Evolutionary conservation across 2,329 filamentous ascomycete species (phyloP).

Genomic region (Lachnellula occidentalis): DNA sequence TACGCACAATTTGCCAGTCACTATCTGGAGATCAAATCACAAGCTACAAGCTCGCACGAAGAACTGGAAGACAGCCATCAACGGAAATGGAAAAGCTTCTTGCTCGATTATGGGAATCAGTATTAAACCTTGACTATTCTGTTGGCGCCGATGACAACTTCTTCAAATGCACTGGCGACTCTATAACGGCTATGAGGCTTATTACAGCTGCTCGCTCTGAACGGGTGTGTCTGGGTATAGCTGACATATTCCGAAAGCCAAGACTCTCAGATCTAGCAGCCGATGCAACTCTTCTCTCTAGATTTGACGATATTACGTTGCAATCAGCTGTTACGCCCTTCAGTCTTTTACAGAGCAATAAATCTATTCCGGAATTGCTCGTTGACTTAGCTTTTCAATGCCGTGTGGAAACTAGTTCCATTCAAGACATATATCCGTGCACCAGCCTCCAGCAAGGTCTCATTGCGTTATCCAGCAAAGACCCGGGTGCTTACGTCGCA

Average conservation of each 20-base stretch:
- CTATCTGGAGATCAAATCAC: neutral
- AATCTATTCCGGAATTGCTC: neutral
- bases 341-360: slow-evolving; percentile 11
- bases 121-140: slow-evolving; percentile 12
- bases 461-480: slow-evolving; percentile 31
- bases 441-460: slow-evolving; percentile 35
- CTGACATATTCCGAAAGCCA: slow-evolving; percentile 37
- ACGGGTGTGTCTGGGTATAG: slow-evolving; percentile 34
- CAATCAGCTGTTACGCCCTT: slow-evolving; percentile 9
- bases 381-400: slow-evolving; percentile 1
- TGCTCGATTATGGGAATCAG: slow-evolving; percentile 2
- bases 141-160: slow-evolving; percentile 34
- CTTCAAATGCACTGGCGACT: slow-evolving; percentile 43
- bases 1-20: slow-evolving; percentile 20
- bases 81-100: slow-evolving; percentile 8
- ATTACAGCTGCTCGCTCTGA: slow-evolving; percentile 28
- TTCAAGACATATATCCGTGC: slow-evolving; percentile 36
- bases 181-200: slow-evolving; percentile 37
- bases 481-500: slow-evolving; percentile 32
- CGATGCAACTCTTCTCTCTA: slow-evolving; percentile 22
- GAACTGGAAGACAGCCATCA: neutral
- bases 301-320: slow-evolving; percentile 17
- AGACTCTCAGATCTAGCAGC: slow-evolving; percentile 36
- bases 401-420: neutral
- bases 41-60: slow-evolving; percentile 1